A percentile compares a stretch with the other conserved stretches of the same genome.
phyloP scores from a whole-genome alignment of 2,329 filamentous ascomycete genomes.

The Clarireedia sp. region DNA sequence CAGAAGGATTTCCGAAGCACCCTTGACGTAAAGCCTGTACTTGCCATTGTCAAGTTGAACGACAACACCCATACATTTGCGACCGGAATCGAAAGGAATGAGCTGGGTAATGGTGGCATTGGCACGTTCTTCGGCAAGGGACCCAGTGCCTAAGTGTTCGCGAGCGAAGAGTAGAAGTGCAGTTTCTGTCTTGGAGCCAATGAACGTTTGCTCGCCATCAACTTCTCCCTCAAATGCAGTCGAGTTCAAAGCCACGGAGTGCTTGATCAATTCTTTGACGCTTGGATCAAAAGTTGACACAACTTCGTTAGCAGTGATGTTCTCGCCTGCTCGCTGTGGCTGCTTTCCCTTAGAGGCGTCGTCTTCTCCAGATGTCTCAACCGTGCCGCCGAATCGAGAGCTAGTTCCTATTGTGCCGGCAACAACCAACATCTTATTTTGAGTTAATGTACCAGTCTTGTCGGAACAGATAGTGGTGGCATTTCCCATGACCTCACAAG shows the following conservation, averaged over 20 bases:
- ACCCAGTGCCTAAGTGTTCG: slow-evolving; percentile 56
- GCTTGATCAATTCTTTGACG: slow-evolving; percentile 40
- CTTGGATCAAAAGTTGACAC: slow-evolving; percentile 21
- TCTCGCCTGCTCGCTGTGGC: slow-evolving; percentile 17
- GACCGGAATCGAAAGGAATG: slow-evolving; percentile 32
- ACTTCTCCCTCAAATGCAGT: slow-evolving; percentile 61
- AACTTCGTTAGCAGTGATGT: slow-evolving; percentile 26
- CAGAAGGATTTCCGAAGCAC: slow-evolving; percentile 45
- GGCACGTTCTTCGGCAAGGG: slow-evolving; percentile 51
- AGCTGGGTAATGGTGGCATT: slow-evolving; percentile 52
- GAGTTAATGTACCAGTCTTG: slow-evolving; percentile 68
- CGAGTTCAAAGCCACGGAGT: slow-evolving; percentile 61
- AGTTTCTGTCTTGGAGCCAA: slow-evolving; percentile 73
- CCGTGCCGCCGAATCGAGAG: slow-evolving; percentile 41
- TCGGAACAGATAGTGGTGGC: slow-evolving; percentile 72
- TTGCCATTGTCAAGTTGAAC: slow-evolving; percentile 40
- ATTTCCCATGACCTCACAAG: slow-evolving; percentile 66
- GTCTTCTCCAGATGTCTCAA: slow-evolving; percentile 24
- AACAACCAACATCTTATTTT: slow-evolving; percentile 71
- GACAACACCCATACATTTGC: slow-evolving; percentile 64
- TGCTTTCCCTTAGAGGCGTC: slow-evolving; percentile 21
- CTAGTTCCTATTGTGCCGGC: slow-evolving; percentile 58
- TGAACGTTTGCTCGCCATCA: slow-evolving; percentile 50
- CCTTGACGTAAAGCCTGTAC: slow-evolving; percentile 43
- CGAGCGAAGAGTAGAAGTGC: slow-evolving; percentile 63